Conservation (phyloP, 441 rosid species). For the Pelargonium cotyledonis region DNA sequence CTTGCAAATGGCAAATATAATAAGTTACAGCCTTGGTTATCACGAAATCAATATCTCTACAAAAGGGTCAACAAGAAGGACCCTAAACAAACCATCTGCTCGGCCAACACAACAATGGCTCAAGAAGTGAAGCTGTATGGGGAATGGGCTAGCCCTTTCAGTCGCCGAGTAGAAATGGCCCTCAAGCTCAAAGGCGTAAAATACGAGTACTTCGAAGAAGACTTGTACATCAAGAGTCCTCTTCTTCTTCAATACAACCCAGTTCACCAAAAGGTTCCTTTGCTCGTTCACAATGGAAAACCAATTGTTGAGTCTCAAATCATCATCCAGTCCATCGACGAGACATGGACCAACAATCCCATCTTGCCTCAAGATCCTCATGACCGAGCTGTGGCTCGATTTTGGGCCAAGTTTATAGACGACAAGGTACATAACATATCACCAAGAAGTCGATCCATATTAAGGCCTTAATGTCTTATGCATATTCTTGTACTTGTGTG, state of each 20-base stretch:
- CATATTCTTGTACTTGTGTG: no score
- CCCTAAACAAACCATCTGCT: neutral
- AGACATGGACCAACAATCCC: neutral
- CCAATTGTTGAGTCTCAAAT: neutral
- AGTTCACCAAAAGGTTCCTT: neutral
- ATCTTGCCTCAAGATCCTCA: neutral
- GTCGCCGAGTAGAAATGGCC: neutral
- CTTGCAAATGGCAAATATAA: no score
- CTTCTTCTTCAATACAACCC: neutral
- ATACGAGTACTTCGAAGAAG: neutral
- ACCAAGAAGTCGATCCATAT: no score
- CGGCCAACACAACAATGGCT: neutral
- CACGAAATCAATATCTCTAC: no score
- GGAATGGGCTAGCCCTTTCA: neutral
- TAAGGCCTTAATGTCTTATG: no score
- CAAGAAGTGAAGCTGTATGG: neutral
- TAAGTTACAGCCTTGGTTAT: no score
- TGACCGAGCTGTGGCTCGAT: neutral
- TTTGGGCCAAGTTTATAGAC: neutral
- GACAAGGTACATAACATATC: neutral
- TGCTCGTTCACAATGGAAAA: neutral
- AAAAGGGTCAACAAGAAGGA: no score
- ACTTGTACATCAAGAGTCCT: neutral
- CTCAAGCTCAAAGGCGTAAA: neutral
- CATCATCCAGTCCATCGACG: neutral